Base-by-base conservation (phyloP, 2,329 filamentous ascomycete genomes). In the Pyrenophora seminiperda region DNA sequence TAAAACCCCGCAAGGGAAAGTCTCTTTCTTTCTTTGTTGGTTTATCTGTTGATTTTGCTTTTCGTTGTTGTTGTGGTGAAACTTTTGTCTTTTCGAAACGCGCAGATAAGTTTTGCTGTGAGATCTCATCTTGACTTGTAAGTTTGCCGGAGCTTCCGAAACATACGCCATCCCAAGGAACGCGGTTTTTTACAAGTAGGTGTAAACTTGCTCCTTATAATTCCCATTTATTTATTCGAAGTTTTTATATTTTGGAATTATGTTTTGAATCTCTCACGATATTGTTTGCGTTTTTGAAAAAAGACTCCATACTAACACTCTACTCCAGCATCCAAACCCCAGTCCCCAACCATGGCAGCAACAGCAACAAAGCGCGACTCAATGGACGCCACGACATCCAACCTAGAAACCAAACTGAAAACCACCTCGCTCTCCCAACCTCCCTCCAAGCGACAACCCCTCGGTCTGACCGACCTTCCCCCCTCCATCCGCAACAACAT, bases 401-500 rank as follows among this genome's bases (percentile, higher is more conserved):
- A 50, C 7, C 36, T 65, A 24, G 38, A 56, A 6, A 42, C 51
- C 1, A 62, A 62, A 20, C 38, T 66, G 31, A 32, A 62, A 53
- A 27, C 50, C 7, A 50, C 61, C 9, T 43, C 58, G 1, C 39
- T 59, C 41, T 31, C 36, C 18, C 44, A 52, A 1, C 29, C 46
- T 14, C 14, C 11, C 6, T 15, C 63, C n/a, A 75, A 75, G 50
- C 53, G 38, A n/a, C 53, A 36, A n/a, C 44, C 47, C 1, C 22
- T 61, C 7, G 41, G 56, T 14, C 57, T 72, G 9, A 58, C 59
- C 2, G 47, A 58, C 27, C 63, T 72, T 5, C 70, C 70, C 1
- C 34, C 62, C 1, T 61, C 64, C 1, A 42, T 72, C 22, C 68
- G 67, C 18, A 70, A 71, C 52, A 63, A 54, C 11, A 72, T 72